Evolutionary conservation across 164 flowering plant species (phyloP).

Genomic region (Annona squamosa): DNA sequence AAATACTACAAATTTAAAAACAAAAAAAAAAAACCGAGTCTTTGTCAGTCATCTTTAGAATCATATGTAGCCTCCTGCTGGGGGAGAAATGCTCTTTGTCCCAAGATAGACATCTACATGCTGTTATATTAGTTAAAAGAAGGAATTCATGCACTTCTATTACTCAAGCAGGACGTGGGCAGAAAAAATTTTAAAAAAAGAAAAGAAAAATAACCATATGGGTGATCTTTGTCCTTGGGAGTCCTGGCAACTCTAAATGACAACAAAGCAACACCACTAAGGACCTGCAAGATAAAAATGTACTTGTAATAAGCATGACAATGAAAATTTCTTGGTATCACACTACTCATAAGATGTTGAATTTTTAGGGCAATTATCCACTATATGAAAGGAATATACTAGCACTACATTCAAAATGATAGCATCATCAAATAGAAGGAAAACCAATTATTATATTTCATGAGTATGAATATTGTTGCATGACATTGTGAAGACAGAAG

Average conservation of each 20-base stretch:
- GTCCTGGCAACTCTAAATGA: constrained; percentile 75
- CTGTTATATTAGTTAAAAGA: neutral
- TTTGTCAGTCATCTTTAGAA: no score
- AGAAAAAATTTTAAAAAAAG: constrained; percentile 10
- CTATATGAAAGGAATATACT: neutral
- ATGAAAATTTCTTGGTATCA: neutral
- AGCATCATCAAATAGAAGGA: neutral
- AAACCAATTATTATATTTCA: neutral
- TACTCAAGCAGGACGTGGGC: constrained; percentile 30
- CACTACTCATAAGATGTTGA: neutral
- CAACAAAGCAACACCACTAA: constrained; percentile 78
- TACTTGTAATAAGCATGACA: neutral
- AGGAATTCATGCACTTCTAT: constrained; percentile 14
- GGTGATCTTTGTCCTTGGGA: constrained; percentile 97
- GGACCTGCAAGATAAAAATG: constrained; percentile 50
- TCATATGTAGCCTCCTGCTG: no score
- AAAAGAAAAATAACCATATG: constrained; percentile 80
- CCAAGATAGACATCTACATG: neutral
- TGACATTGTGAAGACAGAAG: neutral
- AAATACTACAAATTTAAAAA: no score
- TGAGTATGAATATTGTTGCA: neutral
- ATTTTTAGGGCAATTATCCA: neutral
- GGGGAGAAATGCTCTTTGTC: neutral
- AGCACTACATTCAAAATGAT: neutral
- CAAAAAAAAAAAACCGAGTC: neutral